Base-by-base conservation (phyloP, 495 filamentous ascomycete species). In the Penicillium alfredii region DNA sequence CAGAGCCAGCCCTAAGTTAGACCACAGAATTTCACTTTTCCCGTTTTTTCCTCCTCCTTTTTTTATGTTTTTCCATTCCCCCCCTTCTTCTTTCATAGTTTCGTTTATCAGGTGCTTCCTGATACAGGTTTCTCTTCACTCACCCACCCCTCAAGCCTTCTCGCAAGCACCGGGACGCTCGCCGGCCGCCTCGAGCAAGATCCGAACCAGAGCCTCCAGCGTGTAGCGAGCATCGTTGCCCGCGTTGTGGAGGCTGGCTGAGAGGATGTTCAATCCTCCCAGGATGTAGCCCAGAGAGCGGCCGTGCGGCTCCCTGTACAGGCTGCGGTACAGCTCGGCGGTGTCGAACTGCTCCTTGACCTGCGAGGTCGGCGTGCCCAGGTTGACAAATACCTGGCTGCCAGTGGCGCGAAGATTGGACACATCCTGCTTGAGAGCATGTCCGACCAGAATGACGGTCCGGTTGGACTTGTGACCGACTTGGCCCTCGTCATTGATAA, bases 171-270 rank as follows among this genome's bases (percentile, higher is more conserved):
- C 29, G 3, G 24, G 27, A 4, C 38, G 25, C 15, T 35, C 33
- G 1, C 38, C 28, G 3, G 37, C 41, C 1, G 30, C 31, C 20
- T 45, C 30, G 24, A 86, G 53, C 28, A 75, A 69, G 45, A 95
- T 72, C 8, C 63, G 72, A 8, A 97, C 54, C 69, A 94, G 71
- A 17, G 77, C 82, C 42, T 80, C 77, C 40, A 96, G 51, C 0
- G 90, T 90, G 56, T 85, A 94, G 4, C 76, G 76, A 4, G 92
- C 92, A 53, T 98, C 92, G 53, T 98, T 98, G n/a, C 92, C 80
- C 25, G 83, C 92, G 48, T 97, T 96, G 60, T 98, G 92, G 27
- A 89, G 63, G 45, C 88, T 63, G 63, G 69, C 72, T 4, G 61
- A 73, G 1, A 55, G 49, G 8, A 93, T 71, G 8, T 67, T 77